Percentiles rank a stretch among this genome's conserved stretches.
These are phyloP conservation scores for Cucurbita moschata DNA, from an alignment of 306 rosid species.

Conservation along the genomic window DNA sequence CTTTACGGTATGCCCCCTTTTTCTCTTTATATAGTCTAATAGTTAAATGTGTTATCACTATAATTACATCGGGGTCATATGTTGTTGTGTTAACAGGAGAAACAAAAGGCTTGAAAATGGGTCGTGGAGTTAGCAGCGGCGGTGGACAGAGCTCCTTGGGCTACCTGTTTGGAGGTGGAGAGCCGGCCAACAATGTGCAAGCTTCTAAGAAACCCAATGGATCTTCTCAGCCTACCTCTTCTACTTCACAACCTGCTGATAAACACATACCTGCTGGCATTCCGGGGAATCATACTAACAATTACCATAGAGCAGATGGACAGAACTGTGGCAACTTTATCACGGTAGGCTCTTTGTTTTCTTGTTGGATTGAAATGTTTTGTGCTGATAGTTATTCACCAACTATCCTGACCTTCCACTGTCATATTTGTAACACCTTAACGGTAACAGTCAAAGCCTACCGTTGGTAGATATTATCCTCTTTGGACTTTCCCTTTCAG, in stretches of 20 bases:
- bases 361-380: neutral
- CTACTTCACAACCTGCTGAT: constrained; percentile 27
- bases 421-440: neutral
- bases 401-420: neutral
- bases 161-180: constrained; percentile 66
- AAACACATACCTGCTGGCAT: constrained; percentile 57
- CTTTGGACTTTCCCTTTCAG: too few relatives aligned
- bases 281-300: constrained; percentile 55
- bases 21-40: neutral
- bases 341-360: constrained; percentile 36
- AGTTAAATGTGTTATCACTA: neutral
- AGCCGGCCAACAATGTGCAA: constrained; percentile 18
- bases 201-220: constrained; percentile 13
- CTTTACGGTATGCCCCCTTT: neutral
- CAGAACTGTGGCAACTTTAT: constrained; percentile 89
- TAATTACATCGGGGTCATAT: neutral
- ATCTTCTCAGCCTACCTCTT: constrained; percentile 12
- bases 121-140: constrained; percentile 73
- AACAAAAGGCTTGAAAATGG: constrained; percentile 25
- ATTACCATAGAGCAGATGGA: constrained; percentile 66
- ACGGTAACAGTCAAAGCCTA: too few relatives aligned
- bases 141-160: constrained; percentile 84
- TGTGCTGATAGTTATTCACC: neutral
- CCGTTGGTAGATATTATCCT: too few relatives aligned
- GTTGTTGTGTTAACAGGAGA: neutral